Evolutionary conservation across 495 filamentous ascomycete species (phyloP).

Genomic region (Stereocaulon alpinum): DNA sequence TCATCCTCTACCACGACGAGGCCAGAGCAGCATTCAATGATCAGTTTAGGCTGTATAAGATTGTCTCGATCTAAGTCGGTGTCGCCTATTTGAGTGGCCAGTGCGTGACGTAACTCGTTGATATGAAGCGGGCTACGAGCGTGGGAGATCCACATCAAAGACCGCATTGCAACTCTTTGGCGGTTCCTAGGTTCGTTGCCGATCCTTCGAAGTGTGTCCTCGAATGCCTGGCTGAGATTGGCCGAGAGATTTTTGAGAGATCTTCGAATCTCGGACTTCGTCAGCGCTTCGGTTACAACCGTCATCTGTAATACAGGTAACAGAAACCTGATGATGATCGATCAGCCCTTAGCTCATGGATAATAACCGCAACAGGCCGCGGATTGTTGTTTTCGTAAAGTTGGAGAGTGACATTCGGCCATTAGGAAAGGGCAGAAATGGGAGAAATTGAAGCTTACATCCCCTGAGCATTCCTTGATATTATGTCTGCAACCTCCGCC

Average conservation of each 20-base stretch:
- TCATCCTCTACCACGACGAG: slow-evolving; percentile 39
- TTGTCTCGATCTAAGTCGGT: slow-evolving; percentile 30
- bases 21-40: slow-evolving; percentile 40
- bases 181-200: slow-evolving; percentile 25
- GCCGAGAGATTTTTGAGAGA: slow-evolving; percentile 27
- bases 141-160: slow-evolving; percentile 37
- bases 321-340: slow-evolving; percentile 35
- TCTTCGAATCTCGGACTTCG: slow-evolving; percentile 22
- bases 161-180: slow-evolving; percentile 26
- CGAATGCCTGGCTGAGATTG: slow-evolving; percentile 30
- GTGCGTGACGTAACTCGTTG: slow-evolving; percentile 36
- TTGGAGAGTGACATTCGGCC: neutral
- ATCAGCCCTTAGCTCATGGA: neutral
- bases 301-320: slow-evolving; percentile 39
- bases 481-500: slow-evolving; percentile 4
- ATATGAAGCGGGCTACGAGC: slow-evolving; percentile 30
- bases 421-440: neutral
- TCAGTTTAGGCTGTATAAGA: slow-evolving; percentile 27
- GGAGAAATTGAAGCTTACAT: slow-evolving; percentile 16
- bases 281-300: slow-evolving; percentile 31
- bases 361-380: neutral
- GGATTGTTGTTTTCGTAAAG: neutral
- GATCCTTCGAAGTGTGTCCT: slow-evolving; percentile 33
- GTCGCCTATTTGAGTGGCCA: slow-evolving; percentile 30
- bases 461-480: slow-evolving; percentile 16